These are phyloP conservation scores for Dunaliella sp. DNA, from an alignment of 139 green algal species.

Conservation along the genomic window DNA sequence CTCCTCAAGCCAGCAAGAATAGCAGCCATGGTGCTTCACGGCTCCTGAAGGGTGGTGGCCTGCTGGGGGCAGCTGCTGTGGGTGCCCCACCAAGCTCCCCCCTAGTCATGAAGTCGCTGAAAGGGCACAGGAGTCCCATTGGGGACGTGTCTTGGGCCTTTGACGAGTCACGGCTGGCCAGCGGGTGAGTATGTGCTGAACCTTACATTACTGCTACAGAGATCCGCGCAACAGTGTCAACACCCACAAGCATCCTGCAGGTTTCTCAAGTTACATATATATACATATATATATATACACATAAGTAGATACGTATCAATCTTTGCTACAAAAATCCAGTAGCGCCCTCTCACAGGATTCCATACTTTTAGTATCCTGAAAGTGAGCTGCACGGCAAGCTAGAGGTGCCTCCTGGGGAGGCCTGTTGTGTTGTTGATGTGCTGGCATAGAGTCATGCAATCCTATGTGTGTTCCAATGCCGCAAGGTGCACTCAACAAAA, in stretches of 20 bases:
- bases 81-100: neutral
- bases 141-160: neutral
- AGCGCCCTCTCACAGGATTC: neutral
- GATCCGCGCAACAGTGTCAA: neutral
- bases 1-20: neutral
- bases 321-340: neutral
- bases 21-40: neutral
- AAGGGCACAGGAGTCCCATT: neutral
- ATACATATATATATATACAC: neutral
- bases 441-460: too few species aligned
- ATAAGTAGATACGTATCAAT: neutral
- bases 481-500: too few species aligned
- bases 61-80: neutral
- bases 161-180: neutral
- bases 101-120: neutral
- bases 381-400: too few species aligned
- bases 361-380: too few species aligned
- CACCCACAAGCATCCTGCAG: neutral
- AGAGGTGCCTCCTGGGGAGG: too few species aligned
- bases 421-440: too few species aligned
- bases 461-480: too few species aligned
- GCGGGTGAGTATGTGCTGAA: neutral
- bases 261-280: neutral
- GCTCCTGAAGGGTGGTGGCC: neutral
- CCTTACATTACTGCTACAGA: neutral